These are phyloP conservation scores for Phytopythium delawarense DNA, from an alignment of 352 stramenopile species.

Conservation along the genomic window DNA sequence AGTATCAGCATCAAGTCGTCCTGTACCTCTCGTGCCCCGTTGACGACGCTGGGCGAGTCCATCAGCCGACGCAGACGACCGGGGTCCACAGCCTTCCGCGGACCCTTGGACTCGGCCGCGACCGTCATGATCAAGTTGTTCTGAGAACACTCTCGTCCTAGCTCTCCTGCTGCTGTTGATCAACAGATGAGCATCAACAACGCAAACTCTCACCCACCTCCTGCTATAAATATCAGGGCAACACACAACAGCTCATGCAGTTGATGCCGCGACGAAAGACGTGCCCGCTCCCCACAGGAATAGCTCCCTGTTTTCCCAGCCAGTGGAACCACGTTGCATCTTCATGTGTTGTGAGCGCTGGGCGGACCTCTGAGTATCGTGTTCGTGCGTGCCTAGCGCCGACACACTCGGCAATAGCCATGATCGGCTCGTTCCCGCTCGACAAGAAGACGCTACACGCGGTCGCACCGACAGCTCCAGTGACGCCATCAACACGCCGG, in stretches of 20 bases:
- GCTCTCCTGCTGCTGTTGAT: not conserved
- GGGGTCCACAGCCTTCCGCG: constrained; percentile 38
- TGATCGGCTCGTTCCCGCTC: constrained; percentile 5
- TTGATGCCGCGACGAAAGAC: not conserved
- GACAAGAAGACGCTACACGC: constrained; percentile 3
- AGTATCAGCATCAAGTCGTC: not conserved
- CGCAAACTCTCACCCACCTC: not conserved
- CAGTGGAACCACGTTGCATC: not conserved
- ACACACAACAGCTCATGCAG: not conserved
- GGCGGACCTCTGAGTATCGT: not conserved
- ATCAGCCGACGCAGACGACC: constrained; percentile 58
- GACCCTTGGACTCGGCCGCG: constrained; percentile 9
- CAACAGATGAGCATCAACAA: not conserved
- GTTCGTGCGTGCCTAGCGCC: not conserved
- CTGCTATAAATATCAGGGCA: not conserved
- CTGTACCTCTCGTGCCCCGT: constrained; percentile 25
- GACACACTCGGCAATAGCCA: not conserved
- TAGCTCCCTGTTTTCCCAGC: not conserved
- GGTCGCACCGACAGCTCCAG: not conserved
- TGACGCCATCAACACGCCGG: not conserved
- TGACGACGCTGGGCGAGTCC: constrained; percentile 41
- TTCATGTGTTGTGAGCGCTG: not conserved
- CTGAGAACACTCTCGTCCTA: not conserved
- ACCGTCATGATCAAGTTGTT: not conserved
- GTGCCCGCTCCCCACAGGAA: not conserved